phyloP scores from a whole-genome alignment of 2,329 filamentous ascomycete genomes.

The Epicoccum nigrum region DNA sequence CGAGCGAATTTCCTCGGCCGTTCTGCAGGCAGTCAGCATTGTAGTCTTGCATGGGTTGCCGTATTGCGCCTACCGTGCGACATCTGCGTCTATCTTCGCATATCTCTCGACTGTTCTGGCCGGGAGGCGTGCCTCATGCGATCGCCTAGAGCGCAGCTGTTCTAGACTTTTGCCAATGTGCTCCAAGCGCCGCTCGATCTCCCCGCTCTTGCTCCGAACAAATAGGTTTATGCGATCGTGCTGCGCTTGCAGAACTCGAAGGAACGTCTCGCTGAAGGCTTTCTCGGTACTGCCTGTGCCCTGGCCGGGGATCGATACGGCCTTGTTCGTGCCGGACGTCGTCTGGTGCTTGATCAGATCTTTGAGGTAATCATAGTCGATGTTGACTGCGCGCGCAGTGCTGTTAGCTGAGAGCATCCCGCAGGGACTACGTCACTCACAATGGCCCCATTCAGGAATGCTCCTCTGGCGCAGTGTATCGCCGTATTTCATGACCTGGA shows the following conservation, averaged over 20 bases:
- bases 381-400: slow-evolving; percentile 67
- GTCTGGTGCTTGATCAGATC: slow-evolving; percentile 83
- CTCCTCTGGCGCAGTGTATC: slow-evolving; percentile 75
- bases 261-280: slow-evolving; percentile 75
- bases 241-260: slow-evolving; percentile 71
- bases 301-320: slow-evolving; percentile 76
- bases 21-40: slow-evolving; percentile 49
- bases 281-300: slow-evolving; percentile 58
- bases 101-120: slow-evolving; percentile 57
- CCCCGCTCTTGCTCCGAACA: slow-evolving; percentile 78
- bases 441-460: slow-evolving; percentile 80
- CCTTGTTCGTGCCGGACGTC: slow-evolving; percentile 70
- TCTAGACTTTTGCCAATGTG: slow-evolving; percentile 50
- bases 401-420: slow-evolving; percentile 18
- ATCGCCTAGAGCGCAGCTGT: slow-evolving; percentile 36
- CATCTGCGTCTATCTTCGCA: slow-evolving; percentile 57
- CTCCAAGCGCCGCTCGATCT: slow-evolving; percentile 70
- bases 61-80: slow-evolving; percentile 48
- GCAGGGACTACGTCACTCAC: slow-evolving; percentile 52
- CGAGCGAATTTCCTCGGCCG: slow-evolving; percentile 73
- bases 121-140: slow-evolving; percentile 41
- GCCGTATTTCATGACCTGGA: slow-evolving; percentile 73
- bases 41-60: no score
- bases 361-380: slow-evolving; percentile 89
- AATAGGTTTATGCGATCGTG: slow-evolving; percentile 81